Evolutionary conservation across 768 basidiomycete species (phyloP).

Genomic region (Lactarius tabidus): DNA sequence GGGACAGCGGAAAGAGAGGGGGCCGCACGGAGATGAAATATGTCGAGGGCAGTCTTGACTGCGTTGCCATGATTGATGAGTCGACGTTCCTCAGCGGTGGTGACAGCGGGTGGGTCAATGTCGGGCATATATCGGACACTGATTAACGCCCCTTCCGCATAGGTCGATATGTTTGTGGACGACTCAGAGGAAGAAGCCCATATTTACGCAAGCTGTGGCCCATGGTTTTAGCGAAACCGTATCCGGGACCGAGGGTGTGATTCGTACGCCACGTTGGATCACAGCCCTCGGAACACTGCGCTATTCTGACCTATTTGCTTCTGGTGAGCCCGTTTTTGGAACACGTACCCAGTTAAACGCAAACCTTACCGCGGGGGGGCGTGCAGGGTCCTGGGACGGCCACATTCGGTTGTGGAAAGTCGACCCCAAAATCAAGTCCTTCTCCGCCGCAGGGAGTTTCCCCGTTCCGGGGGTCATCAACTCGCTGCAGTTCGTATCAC

Average conservation of each 20-base stretch:
- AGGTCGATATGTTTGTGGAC: constrained; percentile 93
- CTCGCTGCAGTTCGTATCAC: constrained; percentile 74
- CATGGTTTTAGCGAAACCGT: constrained; percentile 77
- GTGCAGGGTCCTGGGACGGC: constrained; percentile 90
- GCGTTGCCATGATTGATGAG: constrained; percentile 94
- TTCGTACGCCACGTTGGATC: constrained; percentile 86
- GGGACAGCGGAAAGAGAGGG: constrained; percentile 32
- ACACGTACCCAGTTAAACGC: background rate
- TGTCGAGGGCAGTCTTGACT: constrained; percentile 89
- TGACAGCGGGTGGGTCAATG: constrained; percentile 79
- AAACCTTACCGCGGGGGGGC: constrained; percentile 5
- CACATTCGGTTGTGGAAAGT: constrained; percentile 88
- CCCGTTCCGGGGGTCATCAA: constrained; percentile 80
- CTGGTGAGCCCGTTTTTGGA: constrained; percentile 50
- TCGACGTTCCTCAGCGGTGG: constrained; percentile 89
- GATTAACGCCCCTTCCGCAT: constrained; percentile 2
- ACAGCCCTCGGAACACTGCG: constrained; percentile 76
- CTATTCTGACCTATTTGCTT: constrained; percentile 88
- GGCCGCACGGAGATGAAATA: constrained; percentile 46
- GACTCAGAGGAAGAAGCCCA: constrained; percentile 90
- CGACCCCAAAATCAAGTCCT: constrained; percentile 71
- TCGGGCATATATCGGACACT: constrained; percentile 7
- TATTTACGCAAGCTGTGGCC: constrained; percentile 80
- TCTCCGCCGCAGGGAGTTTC: constrained; percentile 61
- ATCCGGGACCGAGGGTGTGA: constrained; percentile 69